Evolutionary conservation across 345 rosid genomes (phyloP).

Genomic region (Raphanus sativus): DNA sequence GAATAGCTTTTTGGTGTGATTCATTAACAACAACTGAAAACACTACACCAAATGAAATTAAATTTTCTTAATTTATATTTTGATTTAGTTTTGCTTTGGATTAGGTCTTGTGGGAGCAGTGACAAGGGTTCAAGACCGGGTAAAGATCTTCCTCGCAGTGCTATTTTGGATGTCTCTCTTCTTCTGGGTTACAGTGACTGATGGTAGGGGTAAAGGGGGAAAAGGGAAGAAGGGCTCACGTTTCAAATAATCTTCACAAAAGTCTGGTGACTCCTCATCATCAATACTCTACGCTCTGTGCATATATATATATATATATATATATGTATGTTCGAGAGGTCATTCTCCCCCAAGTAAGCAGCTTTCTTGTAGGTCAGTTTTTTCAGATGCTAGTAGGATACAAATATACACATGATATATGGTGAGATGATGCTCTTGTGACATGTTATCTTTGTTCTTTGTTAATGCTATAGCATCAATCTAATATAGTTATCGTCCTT

Average conservation of each 20-base stretch:
- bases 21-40: neutral
- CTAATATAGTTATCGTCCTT: neutral
- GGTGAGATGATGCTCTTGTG: neutral
- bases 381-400: conserved; percentile 11
- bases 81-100: too few species aligned
- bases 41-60: neutral
- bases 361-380: conserved; percentile 26
- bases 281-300: conserved; percentile 10
- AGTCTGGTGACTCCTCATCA: neutral
- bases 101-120: conserved; percentile 54
- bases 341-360: conserved; percentile 20
- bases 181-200: conserved; percentile 88
- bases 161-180: conserved; percentile 93
- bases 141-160: conserved; percentile 77
- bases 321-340: conserved; percentile 5
- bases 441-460: neutral
- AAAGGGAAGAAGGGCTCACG: conserved; percentile 37
- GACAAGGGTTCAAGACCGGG: conserved; percentile 58
- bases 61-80: neutral
- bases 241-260: conserved; percentile 18
- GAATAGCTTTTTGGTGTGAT: neutral
- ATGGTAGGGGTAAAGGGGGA: conserved; percentile 43
- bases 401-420: neutral
- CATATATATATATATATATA: neutral
- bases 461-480: neutral